These are phyloP conservation scores for Sistotremastrum suecicum DNA, from an alignment of 768 basidiomycete genomes.

Conservation along the genomic window DNA sequence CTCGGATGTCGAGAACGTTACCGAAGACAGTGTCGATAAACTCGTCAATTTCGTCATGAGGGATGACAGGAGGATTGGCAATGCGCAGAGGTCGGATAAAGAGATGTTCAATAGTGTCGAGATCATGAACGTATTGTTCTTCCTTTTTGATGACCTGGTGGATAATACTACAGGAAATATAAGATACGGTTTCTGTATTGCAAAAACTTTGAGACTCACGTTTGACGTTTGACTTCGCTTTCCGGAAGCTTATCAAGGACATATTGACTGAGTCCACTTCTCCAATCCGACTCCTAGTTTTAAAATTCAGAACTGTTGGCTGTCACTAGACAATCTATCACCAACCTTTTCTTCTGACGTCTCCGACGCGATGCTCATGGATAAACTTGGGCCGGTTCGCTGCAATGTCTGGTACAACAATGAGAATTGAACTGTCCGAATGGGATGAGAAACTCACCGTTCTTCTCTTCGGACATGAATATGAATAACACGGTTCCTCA, in stretches of 20 bases:
- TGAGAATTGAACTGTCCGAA: background rate
- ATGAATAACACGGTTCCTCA: constrained; percentile 69
- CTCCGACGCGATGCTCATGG: background rate
- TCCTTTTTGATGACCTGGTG: constrained; percentile 82
- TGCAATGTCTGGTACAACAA: background rate
- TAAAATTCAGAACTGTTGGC: constrained; percentile 9
- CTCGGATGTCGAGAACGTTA: constrained; percentile 77
- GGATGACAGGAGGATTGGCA: constrained; percentile 32
- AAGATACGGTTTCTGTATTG: background rate
- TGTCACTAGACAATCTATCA: background rate
- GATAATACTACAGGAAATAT: constrained; percentile 36
- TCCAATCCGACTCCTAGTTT: constrained; percentile 33
- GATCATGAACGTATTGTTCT: constrained; percentile 77
- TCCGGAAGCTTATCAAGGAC: constrained; percentile 46
- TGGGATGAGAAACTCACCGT: no score
- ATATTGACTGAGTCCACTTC: constrained; percentile 31
- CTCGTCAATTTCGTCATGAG: constrained; percentile 45
- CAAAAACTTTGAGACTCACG: constrained; percentile 19
- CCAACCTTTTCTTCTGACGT: constrained; percentile 1
- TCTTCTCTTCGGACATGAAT: constrained; percentile 58
- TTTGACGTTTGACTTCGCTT: constrained; percentile 74
- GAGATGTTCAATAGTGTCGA: constrained; percentile 61
- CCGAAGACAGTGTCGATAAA: constrained; percentile 87
- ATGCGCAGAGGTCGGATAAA: constrained; percentile 34
- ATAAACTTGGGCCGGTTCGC: background rate